Evolutionary conservation across 179 eudicot genomes (phyloP), one percentile per base, ranked within the genome.

Genomic region (Beta corolliflora): DNA sequence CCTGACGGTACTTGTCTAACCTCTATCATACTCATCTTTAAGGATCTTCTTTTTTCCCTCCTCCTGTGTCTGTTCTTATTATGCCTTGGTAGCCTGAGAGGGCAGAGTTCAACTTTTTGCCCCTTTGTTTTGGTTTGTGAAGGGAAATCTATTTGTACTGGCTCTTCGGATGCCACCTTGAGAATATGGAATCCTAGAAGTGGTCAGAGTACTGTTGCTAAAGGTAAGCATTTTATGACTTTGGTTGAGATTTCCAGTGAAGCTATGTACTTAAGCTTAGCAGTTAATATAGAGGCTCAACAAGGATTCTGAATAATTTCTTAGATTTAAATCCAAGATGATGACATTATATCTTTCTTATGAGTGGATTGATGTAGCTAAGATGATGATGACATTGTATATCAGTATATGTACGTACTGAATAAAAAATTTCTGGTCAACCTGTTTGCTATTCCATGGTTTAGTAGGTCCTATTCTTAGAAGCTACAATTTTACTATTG

Each of bases 121-220:
- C 9, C 21, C 21, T 4, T 59, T 59, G 50, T 10, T 71, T 19
- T 74, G 44, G 12, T 19, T 54, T 9, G 8, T 74, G 77, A 53
- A 74, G 77, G 77, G 5, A 29, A 75, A 75, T 56, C 78, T 31
- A 58, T 58, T 36, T 75, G 78, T 58, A 75, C 54, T 41, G 78
- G 78, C 16, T 75, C 78, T 58, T 5, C 7, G 52, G 29, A 19
- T 18, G 78, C 11, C 67, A 41, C 53, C 68, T 31, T 75, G 52
- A 75, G 67, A 41, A 75, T 75, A 58, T 75, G 67, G 67, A 68
- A 68, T 68, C 50, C 50, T 14, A 31, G 50, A 55, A 74, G 48
- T 56, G 65, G 77, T 55, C 44, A 65, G 44, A 48, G 59, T 14
- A 36, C 10, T 21, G 19, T 13, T 29, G 46, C 13, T 56, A 74